phyloP scores from a whole-genome alignment of 192 early-diverging fungal genomes.

The Chytriomyces hyalinus region DNA sequence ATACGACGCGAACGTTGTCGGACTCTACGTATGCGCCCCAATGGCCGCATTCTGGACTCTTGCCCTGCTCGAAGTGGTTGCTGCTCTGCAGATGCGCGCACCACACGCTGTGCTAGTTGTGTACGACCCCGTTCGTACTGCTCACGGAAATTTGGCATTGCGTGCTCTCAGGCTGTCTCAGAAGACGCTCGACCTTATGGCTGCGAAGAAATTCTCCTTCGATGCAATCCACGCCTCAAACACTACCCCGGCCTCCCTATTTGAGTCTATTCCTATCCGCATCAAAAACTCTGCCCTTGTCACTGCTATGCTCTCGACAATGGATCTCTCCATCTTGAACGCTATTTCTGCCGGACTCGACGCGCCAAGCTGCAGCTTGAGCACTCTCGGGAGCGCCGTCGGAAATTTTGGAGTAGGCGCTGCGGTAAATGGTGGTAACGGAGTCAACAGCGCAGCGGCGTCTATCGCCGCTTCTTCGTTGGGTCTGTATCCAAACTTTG shows the following conservation, averaged over 20 bases:
- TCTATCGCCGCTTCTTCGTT: background rate
- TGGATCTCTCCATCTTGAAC: constrained; percentile 78
- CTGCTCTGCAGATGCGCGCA: constrained; percentile 86
- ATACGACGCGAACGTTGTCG: constrained; percentile 95
- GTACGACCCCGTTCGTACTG: constrained; percentile 86
- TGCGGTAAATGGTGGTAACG: background rate
- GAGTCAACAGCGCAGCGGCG: constrained; percentile 15
- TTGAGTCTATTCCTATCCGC: constrained; percentile 88
- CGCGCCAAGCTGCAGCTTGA: constrained; percentile 32
- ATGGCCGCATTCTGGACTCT: constrained; percentile 89
- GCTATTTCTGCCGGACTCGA: constrained; percentile 74
- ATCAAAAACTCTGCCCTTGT: constrained; percentile 85
- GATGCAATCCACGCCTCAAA: constrained; percentile 76
- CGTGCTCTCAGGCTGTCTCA: constrained; percentile 88
- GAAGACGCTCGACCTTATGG: constrained; percentile 82
- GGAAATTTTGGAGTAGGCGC: constrained; percentile 24
- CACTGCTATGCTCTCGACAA: constrained; percentile 75
- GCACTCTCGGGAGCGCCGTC: constrained; percentile 32
- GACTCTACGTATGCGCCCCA: constrained; percentile 93
- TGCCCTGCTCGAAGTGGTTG: constrained; percentile 88
- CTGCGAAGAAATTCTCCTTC: constrained; percentile 80
- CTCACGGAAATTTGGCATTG: constrained; percentile 84
- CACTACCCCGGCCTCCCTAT: constrained; percentile 82
- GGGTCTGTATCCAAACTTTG: constrained; percentile 57
- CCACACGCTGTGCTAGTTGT: constrained; percentile 89